A percentile compares a stretch with the other conserved stretches of the same genome.
Conservation (phyloP, 495 filamentous ascomycete species). For the Tuber borchii region DNA sequence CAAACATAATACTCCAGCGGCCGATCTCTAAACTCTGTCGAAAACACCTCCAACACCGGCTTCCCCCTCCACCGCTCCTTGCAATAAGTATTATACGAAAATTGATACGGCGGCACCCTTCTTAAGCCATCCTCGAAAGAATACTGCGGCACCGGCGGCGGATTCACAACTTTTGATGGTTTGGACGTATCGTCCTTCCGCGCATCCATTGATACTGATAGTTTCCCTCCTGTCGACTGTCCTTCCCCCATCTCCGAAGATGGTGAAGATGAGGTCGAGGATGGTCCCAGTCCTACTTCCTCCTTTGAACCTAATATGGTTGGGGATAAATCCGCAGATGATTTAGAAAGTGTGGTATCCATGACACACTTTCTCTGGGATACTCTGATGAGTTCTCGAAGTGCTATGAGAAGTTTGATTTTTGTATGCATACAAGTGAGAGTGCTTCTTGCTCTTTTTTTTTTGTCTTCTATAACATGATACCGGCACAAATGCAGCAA, state of each 20-base stretch:
- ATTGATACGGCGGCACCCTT: constrained; percentile 81
- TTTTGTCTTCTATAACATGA: not conserved
- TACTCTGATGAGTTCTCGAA: not conserved
- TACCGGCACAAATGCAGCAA: not conserved
- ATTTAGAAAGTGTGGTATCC: not conserved
- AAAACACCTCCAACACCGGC: constrained; percentile 69
- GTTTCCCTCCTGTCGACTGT: constrained; percentile 1
- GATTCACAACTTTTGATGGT: constrained; percentile 30
- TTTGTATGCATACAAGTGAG: not conserved
- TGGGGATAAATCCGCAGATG: not conserved
- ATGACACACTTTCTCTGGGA: not conserved
- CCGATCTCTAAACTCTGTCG: constrained; percentile 78
- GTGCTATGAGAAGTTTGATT: not conserved
- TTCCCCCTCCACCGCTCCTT: constrained; percentile 83
- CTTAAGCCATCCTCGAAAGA: constrained; percentile 72
- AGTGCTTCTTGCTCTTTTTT: not conserved
- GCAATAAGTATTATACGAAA: constrained; percentile 87
- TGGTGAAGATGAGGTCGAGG: not conserved
- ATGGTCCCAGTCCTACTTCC: not conserved
- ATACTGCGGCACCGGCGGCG: constrained; percentile 48
- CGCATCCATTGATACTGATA: not conserved
- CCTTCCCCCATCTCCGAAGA: not conserved
- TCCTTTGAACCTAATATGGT: not conserved
- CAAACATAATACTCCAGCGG: constrained; percentile 76
- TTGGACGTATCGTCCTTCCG: constrained; percentile 12